Conservation (phyloP, 805 yeast species). For the Nakazawaea sp. region DNA sequence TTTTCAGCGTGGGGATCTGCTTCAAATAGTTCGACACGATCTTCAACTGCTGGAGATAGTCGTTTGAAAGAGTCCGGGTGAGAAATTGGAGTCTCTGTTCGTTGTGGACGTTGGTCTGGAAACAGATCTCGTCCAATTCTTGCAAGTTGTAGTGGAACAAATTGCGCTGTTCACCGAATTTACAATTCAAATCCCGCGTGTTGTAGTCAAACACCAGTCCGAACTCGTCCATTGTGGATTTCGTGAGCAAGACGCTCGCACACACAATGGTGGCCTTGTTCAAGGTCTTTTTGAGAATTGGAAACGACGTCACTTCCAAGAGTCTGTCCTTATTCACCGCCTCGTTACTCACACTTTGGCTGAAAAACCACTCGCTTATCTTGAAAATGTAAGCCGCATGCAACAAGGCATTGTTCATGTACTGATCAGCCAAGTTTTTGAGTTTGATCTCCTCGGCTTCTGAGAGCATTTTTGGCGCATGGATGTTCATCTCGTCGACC, state of each 20-base stretch:
- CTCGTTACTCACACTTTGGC: slow-evolving; percentile 5
- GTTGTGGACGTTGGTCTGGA: slow-evolving; percentile 5
- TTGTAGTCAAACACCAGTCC: slow-evolving; percentile 5
- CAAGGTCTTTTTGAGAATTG: slow-evolving; percentile 4
- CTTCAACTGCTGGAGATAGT: neutral
- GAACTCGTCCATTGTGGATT: slow-evolving; percentile 3
- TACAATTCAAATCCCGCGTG: neutral
- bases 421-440: slow-evolving; percentile 1
- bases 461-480: neutral
- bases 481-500: neutral
- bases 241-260: neutral
- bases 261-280: slow-evolving; percentile 1
- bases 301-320: slow-evolving; percentile 2
- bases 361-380: slow-evolving; percentile 3
- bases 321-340: slow-evolving; percentile 6
- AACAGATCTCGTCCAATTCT: slow-evolving; percentile 6
- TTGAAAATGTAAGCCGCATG: slow-evolving; percentile 6
- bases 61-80: neutral
- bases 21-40: slow-evolving; percentile 1
- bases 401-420: slow-evolving; percentile 4
- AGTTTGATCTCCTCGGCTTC: neutral
- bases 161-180: neutral
- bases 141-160: slow-evolving; percentile 5
- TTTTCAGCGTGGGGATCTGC: slow-evolving; percentile 1
- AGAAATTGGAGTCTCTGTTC: neutral